Conservation (phyloP, 2,329 filamentous ascomycete genomes). For the Colletotrichum magnum region DNA sequence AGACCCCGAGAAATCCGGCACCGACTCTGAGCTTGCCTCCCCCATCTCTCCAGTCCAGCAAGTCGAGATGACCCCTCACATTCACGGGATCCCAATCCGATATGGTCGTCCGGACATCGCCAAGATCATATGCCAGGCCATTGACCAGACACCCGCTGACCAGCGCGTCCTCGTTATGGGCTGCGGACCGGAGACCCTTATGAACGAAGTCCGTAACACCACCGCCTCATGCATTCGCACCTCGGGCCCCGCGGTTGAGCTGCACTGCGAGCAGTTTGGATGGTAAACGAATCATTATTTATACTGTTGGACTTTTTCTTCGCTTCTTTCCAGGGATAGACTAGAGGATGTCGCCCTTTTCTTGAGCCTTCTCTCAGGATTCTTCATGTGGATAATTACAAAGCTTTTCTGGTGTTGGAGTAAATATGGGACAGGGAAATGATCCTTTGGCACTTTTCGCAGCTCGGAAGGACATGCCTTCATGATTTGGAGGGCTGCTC, state of each 20-base stretch:
- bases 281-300: conserved; percentile 49
- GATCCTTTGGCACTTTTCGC: conserved; percentile 3
- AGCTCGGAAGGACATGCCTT: conserved; percentile 17
- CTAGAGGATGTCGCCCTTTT: neutral
- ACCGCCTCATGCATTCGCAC: conserved; percentile 55
- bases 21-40: conserved; percentile 41
- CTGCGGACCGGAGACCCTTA: conserved; percentile 61
- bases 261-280: conserved; percentile 64
- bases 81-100: conserved; percentile 45
- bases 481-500: conserved; percentile 1
- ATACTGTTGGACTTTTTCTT: neutral
- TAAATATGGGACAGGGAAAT: conserved; percentile 23
- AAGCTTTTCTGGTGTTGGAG: conserved; percentile 23
- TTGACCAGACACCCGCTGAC: conserved; percentile 46
- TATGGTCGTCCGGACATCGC: conserved; percentile 55
- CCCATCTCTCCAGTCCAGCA: conserved; percentile 32
- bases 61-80: conserved; percentile 4
- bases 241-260: conserved; percentile 59
- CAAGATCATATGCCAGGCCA: conserved; percentile 50
- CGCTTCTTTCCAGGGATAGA: neutral
- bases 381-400: conserved; percentile 27
- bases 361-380: neutral
- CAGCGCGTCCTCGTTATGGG: conserved; percentile 59
- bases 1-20: conserved; percentile 42
- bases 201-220: conserved; percentile 58